Evolutionary conservation across 192 early-diverging fungal species (phyloP).

Genomic region (Coemansia sp.): DNA sequence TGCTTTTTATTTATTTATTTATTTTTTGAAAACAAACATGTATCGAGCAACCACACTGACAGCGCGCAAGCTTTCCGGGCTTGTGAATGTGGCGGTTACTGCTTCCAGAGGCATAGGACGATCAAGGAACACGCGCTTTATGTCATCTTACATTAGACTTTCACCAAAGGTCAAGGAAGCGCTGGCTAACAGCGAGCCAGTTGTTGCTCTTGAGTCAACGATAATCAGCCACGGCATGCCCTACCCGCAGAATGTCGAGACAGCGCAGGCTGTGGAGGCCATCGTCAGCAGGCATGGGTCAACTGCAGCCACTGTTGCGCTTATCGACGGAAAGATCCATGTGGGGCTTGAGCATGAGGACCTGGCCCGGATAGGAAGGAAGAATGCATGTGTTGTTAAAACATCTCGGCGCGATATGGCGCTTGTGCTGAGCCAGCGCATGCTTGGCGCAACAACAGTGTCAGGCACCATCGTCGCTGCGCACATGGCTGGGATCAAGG

Average conservation of each 20-base stretch:
- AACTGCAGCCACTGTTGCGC: constrained; percentile 87
- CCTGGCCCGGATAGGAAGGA: constrained; percentile 65
- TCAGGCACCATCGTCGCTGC: constrained; percentile 91
- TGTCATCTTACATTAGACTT: constrained; percentile 2
- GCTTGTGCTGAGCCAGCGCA: constrained; percentile 67
- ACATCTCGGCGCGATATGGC: constrained; percentile 86
- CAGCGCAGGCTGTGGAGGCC: constrained; percentile 78
- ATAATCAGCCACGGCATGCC: constrained; percentile 98
- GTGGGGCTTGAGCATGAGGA: constrained; percentile 73
- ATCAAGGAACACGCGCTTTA: neutral
- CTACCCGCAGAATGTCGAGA: constrained; percentile 88
- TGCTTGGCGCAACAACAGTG: constrained; percentile 90
- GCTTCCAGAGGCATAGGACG: neutral
- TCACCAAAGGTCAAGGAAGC: constrained; percentile 56
- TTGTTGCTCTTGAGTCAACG: constrained; percentile 93
- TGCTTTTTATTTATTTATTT: neutral
- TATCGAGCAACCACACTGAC: neutral
- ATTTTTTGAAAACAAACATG: neutral
- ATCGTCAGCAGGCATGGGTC: constrained; percentile 73
- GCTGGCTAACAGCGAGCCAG: constrained; percentile 62
- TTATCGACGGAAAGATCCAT: constrained; percentile 82
- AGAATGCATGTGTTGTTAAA: constrained; percentile 62
- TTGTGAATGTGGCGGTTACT: neutral
- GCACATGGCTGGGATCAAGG: constrained; percentile 76
- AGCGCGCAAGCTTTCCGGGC: neutral